Base-by-base conservation (phyloP, 352 stramenopile genomes). In the Globisporangium cylindrosporum region DNA sequence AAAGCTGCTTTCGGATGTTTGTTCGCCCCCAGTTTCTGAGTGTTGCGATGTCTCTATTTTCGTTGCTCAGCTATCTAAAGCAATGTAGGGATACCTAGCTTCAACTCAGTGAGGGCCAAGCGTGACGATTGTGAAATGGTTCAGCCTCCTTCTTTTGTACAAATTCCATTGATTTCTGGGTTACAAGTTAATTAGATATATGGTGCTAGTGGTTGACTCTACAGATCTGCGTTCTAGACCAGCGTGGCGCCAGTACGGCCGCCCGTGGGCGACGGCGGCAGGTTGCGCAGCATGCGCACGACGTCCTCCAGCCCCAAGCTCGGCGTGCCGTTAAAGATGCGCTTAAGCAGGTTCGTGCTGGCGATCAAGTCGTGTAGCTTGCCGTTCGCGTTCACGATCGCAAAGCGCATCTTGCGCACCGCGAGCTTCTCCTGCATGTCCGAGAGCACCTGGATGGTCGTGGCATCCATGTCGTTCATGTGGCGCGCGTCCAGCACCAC, bases 391-490 rank as follows among this genome's bases (percentile, higher is more conserved):
- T 84, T 81, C 3, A 76, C 72, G 51, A 88, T 76, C 9, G 76
- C 69, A 27, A 88, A 78, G 48, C 65, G 57, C 22, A 82, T 63
- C 6, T 76, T 67, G 25, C 75, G 72, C 20, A 82, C 72, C 32
- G 72, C 78, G 24, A 91, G 68, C 59, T 88, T 88, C 64, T 82
- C 75, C 56, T 88, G 76, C 41, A 80, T 74, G 41, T 85, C 80
- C 14, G 78, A 86, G 22, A 91, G 34, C 36, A 89, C 73, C 41
- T 89, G 80, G 32, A 91, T 77, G 24, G 80, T 84, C 9, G 80
- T 91, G 9, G 82, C 82, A 61, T 91, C 78, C 54, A 89, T 69
- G 51, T 89, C 78, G 68, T 85, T 88, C 66, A 89, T 74, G 65
- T 77, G 68, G 12, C 63, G 71, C 27, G 72, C 70, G 49, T 90